These are phyloP conservation scores for Calonectria henricotiae DNA, from an alignment of 2,329 filamentous ascomycete genomes.

Conservation along the genomic window DNA sequence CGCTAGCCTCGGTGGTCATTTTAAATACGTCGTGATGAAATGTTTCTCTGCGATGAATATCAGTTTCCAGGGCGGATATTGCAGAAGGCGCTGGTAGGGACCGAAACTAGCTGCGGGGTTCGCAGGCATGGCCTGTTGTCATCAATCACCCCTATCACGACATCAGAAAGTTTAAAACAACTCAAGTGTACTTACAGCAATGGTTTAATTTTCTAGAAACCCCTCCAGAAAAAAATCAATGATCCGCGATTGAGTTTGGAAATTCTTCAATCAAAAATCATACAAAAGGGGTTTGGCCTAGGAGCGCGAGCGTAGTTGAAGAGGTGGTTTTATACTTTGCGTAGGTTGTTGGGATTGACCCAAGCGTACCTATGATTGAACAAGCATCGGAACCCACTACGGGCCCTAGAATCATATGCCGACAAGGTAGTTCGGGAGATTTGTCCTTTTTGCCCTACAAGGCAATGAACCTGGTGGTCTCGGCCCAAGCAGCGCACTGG, in stretches of 20 bases:
- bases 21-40: slow-evolving; percentile 45
- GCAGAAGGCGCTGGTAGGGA: slow-evolving; percentile 39
- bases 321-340: slow-evolving; percentile 70
- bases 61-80: slow-evolving; percentile 10
- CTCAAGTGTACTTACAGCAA: not conserved
- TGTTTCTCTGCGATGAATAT: not conserved
- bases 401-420: slow-evolving; percentile 66
- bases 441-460: slow-evolving; percentile 66
- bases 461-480: slow-evolving; percentile 67
- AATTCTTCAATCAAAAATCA: slow-evolving; percentile 65
- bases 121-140: slow-evolving; percentile 39
- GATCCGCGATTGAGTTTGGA: slow-evolving; percentile 63
- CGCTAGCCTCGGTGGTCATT: slow-evolving; percentile 80
- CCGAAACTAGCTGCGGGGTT: slow-evolving; percentile 47
- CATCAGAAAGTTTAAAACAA: slow-evolving; percentile 23
- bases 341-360: slow-evolving; percentile 70
- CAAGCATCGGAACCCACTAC: slow-evolving; percentile 64
- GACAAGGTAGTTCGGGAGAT: slow-evolving; percentile 69
- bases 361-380: slow-evolving; percentile 71
- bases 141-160: slow-evolving; percentile 31
- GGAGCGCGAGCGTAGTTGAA: slow-evolving; percentile 75
- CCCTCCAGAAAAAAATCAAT: not conserved
- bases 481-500: slow-evolving; percentile 74
- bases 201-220: not conserved
- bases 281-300: slow-evolving; percentile 67